Conservation (phyloP, 257 asterid genomes). For the Sherardia arvensis region DNA sequence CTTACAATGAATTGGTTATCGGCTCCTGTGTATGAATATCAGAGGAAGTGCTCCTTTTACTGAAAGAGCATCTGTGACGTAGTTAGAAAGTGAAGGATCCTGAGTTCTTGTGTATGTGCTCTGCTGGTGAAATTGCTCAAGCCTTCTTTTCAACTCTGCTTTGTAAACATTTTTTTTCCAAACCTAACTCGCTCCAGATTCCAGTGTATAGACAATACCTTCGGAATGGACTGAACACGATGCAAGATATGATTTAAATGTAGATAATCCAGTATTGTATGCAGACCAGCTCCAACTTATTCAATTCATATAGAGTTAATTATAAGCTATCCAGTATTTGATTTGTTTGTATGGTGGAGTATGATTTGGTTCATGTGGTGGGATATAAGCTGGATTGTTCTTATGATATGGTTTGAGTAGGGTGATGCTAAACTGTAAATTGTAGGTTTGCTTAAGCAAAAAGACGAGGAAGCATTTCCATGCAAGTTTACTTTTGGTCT, state of each 20-base stretch:
- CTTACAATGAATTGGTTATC: constrained; percentile 8
- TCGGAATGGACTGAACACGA: neutral
- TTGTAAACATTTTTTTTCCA: no score
- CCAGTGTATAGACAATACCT: neutral
- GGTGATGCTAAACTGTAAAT: no score
- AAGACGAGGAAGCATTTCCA: no score
- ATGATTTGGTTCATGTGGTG: no score
- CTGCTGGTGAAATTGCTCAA: neutral
- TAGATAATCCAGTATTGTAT: neutral
- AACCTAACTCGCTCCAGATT: no score
- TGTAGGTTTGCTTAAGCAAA: no score
- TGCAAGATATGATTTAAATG: neutral
- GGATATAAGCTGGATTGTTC: no score
- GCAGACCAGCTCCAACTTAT: neutral
- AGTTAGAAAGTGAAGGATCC: neutral
- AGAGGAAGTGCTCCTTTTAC: neutral
- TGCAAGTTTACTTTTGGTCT: no score
- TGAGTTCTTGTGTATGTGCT: neutral
- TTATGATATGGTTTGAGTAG: no score
- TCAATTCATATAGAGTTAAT: no score
- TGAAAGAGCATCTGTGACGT: neutral
- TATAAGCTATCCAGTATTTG: no score
- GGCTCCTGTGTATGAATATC: constrained; percentile 9
- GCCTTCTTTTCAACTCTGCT: neutral
- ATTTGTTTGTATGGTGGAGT: no score